A percentile compares a stretch with the other conserved stretches of the same genome.
phyloP scores from a whole-genome alignment of 2,329 filamentous ascomycete genomes.

The Colletotrichum destructivum region DNA sequence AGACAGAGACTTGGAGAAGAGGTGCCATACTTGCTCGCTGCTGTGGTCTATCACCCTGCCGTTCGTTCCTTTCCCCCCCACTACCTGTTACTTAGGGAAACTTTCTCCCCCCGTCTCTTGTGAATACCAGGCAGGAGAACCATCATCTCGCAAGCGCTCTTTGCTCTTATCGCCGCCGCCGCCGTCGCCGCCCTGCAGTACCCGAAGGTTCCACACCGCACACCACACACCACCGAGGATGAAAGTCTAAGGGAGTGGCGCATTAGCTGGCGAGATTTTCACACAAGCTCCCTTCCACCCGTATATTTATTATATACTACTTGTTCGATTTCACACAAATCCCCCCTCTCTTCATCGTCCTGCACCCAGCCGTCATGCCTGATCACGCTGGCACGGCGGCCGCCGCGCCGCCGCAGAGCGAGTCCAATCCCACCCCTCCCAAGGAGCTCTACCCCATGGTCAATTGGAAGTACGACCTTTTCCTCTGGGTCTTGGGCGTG shows the following conservation, averaged over 20 bases:
- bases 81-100: neutral
- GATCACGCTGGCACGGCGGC: constrained; percentile 39
- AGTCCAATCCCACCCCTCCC: constrained; percentile 46
- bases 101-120: neutral
- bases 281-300: neutral
- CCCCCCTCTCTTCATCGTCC: neutral
- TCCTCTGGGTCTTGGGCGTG: constrained; percentile 84
- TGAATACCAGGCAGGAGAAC: neutral
- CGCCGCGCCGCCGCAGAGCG: constrained; percentile 46
- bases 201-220: constrained; percentile 27
- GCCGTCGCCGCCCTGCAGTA: constrained; percentile 9
- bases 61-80: neutral
- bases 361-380: constrained; percentile 23
- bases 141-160: neutral
- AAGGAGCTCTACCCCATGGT: constrained; percentile 79
- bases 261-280: constrained; percentile 30
- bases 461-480: constrained; percentile 82
- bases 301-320: neutral
- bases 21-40: constrained; percentile 2
- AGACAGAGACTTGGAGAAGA: neutral
- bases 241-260: constrained; percentile 40
- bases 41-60: neutral
- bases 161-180: neutral
- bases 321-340: neutral
- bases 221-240: constrained; percentile 33